Conservation (phyloP, 371 early-diverging fungal species). For the Dichotomocladium elegans region DNA sequence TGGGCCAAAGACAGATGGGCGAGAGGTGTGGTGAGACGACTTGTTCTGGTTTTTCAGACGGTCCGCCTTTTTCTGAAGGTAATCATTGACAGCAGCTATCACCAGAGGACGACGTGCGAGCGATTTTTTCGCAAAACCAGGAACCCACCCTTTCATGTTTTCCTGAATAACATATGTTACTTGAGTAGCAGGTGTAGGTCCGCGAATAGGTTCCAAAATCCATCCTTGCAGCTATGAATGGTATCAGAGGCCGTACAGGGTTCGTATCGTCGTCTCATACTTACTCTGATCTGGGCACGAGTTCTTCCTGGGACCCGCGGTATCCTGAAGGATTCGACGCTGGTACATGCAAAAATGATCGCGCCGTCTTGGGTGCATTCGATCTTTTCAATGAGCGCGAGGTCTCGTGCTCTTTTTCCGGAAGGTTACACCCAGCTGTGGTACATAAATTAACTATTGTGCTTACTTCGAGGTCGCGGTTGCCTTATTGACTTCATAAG, state of each 20-base stretch:
- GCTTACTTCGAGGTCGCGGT: conserved; percentile 46
- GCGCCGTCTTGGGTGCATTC: conserved; percentile 45
- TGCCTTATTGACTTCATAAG: conserved; percentile 52
- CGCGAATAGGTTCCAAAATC: conserved; percentile 59
- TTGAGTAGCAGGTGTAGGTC: conserved; percentile 50
- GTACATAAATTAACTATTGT: background rate
- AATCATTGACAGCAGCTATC: conserved; percentile 58
- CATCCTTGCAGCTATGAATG: conserved; percentile 51
- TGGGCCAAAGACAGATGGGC: conserved; percentile 32
- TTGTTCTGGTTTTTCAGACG: conserved; percentile 32
- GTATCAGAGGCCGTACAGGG: too few species aligned
- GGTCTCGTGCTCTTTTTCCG: conserved; percentile 36
- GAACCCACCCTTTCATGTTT: conserved; percentile 55
- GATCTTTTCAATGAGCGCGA: conserved; percentile 42
- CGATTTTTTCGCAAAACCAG: conserved; percentile 61
- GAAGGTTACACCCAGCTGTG: background rate
- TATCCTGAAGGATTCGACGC: conserved; percentile 62
- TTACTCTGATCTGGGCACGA: conserved; percentile 56
- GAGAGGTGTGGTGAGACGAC: conserved; percentile 13
- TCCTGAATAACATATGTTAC: conserved; percentile 57
- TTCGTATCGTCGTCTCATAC: too few species aligned
- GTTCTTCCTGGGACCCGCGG: conserved; percentile 54
- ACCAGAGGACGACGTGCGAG: conserved; percentile 63
- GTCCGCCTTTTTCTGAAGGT: conserved; percentile 60
- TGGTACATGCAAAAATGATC: conserved; percentile 63